Base-by-base conservation (phyloP, 192 early-diverging fungal species). In the Coemansia sp. region DNA sequence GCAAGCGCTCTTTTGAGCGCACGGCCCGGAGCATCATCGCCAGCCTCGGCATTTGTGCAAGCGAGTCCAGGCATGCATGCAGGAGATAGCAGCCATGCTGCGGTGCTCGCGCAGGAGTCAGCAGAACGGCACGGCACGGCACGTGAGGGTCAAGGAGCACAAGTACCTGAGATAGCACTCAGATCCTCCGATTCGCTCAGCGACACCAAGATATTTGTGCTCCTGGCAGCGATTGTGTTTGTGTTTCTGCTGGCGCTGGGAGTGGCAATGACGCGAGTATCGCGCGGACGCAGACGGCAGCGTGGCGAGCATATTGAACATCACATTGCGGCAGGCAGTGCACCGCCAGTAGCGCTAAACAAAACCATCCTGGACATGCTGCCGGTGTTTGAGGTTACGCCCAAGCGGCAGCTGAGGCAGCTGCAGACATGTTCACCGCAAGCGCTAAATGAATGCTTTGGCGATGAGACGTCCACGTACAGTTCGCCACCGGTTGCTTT, bases 171-270 rank as follows among this genome's bases (percentile, higher is more conserved):
- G 11, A 28, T 18, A 3, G 36, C 36, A 11, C 39, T 58, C 36
- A 20, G 56, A 20, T 54, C 70, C 3, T 49, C 70, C 6, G 74
- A 77, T 20, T 62, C 74, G 14, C 67, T 77, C 39, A 77, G 74
- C 53, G 74, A 77, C 44, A 77, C 74, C 36, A 77, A 77, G 52
- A 77, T 77, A 56, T 77, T 77, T 49, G 63, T 77, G n/a, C 59
- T 77, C 9, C 47, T 77, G 11, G 74, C 74, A 12, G 62, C 67
- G 0, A 70, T 77, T 37, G 74, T 77, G n/a, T 77, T 77, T 26
- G 56, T 77, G 18, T 77, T 77, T 31, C 60, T 77, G n/a, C 53
- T 69, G 14, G 74, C 74, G 3, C 67, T 77, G 26, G 74, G 67
- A 7, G 67, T 77, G n/a, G 74, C 74, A 12, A 77, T 77, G 74